Base-by-base conservation (phyloP, 768 basidiomycete genomes). In the Udeniomyces megalosporus region DNA sequence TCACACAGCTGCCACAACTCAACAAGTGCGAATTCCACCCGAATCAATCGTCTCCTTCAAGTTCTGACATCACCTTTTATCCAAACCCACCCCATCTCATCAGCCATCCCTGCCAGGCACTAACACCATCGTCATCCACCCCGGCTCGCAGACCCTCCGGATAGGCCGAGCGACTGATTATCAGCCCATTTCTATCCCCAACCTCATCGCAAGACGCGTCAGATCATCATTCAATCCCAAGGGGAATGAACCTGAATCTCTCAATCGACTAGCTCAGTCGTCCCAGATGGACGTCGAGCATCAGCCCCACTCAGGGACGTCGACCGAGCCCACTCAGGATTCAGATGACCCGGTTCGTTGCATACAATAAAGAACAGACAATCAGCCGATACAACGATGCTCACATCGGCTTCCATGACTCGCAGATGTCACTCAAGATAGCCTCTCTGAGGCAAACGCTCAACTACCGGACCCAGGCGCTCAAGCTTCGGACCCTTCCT, bases 391-490 rank as follows among this genome's bases (percentile, higher is more conserved):
- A n/a, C n/a, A n/a, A n/a, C n/a, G n/a, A n/a, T n/a, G n/a, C n/a
- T n/a, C n/a, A n/a, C n/a, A n/a, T n/a, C n/a, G n/a, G n/a, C n/a
- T n/a, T n/a, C n/a, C n/a, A n/a, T n/a, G n/a, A n/a, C n/a, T n/a
- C n/a, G n/a, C 65, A 74, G 66, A 64, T 89, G 62, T 82, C 86
- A 64, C 78, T 79, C 26, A 89, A 89, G 69, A 78, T 93, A 29
- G 78, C 82, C 26, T 70, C 71, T 15, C 64, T 77, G n/a, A 66
- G 75, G 55, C 71, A 70, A 3, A 73, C 73, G 22, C 68, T 77
- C 17, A 58, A 69, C 14, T 67, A 74, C 29, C 63, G 73, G 8
- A 76, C 77, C 66, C 66, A 71, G 14, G 65, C 66, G 79, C 57
- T 84, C 83, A 59, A 88, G 82, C 26, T 84, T 77, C 24, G 84